These are phyloP conservation scores for Boletus rubroflammeus DNA, from an alignment of 768 basidiomycete species.

Conservation along the genomic window DNA sequence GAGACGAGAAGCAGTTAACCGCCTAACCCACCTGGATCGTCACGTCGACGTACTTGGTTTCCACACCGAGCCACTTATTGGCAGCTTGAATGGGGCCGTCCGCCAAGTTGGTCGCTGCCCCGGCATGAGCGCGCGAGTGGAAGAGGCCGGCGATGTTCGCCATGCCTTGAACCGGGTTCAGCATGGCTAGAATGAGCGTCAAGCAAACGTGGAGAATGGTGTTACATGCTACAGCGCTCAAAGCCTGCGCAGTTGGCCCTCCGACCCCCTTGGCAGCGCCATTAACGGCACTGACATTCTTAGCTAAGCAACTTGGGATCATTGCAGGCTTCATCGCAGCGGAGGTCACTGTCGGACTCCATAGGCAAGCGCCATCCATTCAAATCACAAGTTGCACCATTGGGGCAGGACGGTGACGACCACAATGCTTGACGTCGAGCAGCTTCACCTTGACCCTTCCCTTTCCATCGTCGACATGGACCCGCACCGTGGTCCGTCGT, in stretches of 20 bases:
- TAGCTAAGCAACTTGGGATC: neutral
- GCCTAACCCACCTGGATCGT: conserved; percentile 44
- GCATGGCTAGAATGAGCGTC: conserved; percentile 3
- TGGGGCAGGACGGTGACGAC: neutral
- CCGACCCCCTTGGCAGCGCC: neutral
- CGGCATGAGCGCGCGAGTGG: neutral
- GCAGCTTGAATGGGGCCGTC: conserved; percentile 33
- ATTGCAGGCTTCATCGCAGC: too few species aligned
- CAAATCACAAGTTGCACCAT: neutral
- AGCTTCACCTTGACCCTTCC: neutral
- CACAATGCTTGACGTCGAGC: neutral
- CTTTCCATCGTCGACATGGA: neutral
- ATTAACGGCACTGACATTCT: neutral
- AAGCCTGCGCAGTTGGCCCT: neutral
- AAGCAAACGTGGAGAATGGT: neutral
- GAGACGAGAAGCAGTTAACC: neutral
- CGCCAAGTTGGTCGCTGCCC: conserved; percentile 7
- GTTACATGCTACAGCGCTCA: conserved; percentile 1
- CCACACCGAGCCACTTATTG: conserved; percentile 32
- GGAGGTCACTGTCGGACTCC: too few species aligned
- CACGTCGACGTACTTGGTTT: conserved; percentile 53
- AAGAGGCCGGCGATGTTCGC: conserved; percentile 12
- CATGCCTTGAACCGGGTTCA: conserved; percentile 10
- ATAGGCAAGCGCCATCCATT: too few species aligned
- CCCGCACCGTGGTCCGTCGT: neutral